Evolutionary conservation across 768 basidiomycete genomes (phyloP).

Genomic region (Pisolithus tinctorius): DNA sequence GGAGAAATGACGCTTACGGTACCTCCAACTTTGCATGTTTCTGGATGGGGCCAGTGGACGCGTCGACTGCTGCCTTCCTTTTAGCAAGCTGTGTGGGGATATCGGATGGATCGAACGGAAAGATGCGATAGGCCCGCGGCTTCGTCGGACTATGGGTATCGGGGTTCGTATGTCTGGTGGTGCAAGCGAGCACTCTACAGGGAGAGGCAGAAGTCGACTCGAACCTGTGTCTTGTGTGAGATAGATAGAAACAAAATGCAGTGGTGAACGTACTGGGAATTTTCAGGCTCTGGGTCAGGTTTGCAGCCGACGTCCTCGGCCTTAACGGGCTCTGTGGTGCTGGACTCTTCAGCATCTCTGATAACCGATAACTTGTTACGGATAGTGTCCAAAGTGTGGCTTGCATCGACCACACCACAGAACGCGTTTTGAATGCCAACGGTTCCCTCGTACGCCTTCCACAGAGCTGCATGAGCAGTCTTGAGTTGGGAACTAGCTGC

Average conservation of each 20-base stretch:
- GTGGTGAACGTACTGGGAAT: background rate
- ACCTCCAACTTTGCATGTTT: background rate
- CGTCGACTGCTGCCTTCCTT: background rate
- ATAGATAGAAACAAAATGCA: background rate
- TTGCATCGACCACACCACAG: background rate
- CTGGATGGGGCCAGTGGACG: background rate
- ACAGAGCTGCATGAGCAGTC: background rate
- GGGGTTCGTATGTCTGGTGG: background rate
- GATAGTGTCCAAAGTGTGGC: background rate
- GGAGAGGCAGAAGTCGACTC: background rate
- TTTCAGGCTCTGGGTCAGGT: background rate
- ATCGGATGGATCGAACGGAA: background rate
- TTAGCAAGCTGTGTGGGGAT: background rate
- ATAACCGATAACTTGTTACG: background rate
- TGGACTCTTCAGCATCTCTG: background rate
- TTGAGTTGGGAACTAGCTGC: background rate
- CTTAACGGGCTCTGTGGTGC: background rate
- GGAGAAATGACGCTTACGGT: background rate
- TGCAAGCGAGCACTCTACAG: background rate
- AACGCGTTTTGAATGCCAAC: background rate
- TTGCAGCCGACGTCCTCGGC: background rate
- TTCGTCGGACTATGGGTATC: too few relatives aligned
- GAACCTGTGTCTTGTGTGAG: background rate
- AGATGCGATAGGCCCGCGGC: too few relatives aligned
- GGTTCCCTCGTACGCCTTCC: background rate